Conservation (phyloP, 805 yeast species). For the Scheffersomyces ergatensis region DNA sequence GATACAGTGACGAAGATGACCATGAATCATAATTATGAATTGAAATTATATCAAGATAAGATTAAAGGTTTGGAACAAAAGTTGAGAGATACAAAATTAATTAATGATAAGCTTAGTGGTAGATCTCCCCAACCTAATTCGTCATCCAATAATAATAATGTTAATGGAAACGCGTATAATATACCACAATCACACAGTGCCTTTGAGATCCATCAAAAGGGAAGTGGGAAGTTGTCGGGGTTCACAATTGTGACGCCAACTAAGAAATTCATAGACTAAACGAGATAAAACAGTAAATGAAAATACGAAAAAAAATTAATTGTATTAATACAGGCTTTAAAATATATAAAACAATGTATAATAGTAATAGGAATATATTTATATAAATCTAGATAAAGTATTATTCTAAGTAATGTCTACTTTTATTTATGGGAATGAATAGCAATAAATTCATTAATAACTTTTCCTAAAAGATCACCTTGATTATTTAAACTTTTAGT, state of each 20-base stretch:
- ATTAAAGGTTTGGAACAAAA: slow-evolving; percentile 29
- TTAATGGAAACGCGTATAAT: not conserved
- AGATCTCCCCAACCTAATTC: slow-evolving; percentile 8
- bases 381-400: not conserved
- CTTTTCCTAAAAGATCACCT: slow-evolving; percentile 35
- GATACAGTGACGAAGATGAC: slow-evolving; percentile 38
- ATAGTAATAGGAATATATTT: not conserved
- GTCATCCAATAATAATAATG: not conserved
- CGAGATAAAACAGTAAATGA: no score
- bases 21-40: slow-evolving; percentile 32
- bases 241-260: slow-evolving; percentile 35
- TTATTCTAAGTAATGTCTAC: not conserved
- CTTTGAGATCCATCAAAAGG: not conserved
- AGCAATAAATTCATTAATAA: slow-evolving; percentile 32
- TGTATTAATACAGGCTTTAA: no score
- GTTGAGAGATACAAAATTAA: slow-evolving; percentile 23
- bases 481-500: slow-evolving; percentile 36
- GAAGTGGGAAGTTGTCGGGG: slow-evolving; percentile 40
- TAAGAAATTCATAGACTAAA: slow-evolving; percentile 19
- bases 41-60: slow-evolving; percentile 34
- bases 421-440: slow-evolving; percentile 1
- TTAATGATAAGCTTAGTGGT: slow-evolving; percentile 33
- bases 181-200: not conserved
- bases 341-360: not conserved
- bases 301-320: no score